Evolutionary conservation across 306 rosid genomes (phyloP).

Genomic region (Castanea sativa): DNA sequence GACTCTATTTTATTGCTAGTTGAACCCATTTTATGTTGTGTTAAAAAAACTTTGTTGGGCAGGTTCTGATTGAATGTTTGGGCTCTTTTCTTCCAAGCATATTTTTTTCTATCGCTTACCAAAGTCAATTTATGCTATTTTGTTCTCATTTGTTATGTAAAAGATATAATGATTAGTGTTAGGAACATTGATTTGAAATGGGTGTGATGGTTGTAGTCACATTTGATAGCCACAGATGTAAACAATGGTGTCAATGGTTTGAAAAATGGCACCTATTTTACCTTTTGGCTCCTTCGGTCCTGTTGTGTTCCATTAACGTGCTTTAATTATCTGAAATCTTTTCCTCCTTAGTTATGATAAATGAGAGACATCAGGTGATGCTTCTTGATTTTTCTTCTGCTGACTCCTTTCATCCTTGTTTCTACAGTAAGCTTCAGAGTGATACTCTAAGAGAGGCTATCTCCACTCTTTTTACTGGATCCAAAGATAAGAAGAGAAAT

Average conservation of each 20-base stretch:
- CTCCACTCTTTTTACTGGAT: conserved; percentile 40
- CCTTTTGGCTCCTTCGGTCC: too few species aligned
- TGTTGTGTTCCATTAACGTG: neutral
- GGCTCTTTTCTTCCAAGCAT: neutral
- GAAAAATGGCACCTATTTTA: too few species aligned
- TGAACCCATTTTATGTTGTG: neutral
- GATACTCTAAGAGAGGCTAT: conserved; percentile 74
- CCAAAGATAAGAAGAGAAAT: conserved; percentile 53
- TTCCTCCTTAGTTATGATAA: neutral
- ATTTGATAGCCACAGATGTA: neutral
- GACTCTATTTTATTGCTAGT: neutral
- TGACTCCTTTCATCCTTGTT: neutral
- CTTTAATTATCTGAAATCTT: neutral
- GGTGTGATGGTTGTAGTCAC: neutral
- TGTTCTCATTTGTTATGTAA: too few species aligned
- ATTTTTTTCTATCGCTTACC: neutral
- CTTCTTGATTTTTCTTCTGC: neutral
- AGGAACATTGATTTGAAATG: too few species aligned
- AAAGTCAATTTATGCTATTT: too few species aligned
- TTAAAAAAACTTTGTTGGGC: neutral
- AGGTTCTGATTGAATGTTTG: neutral
- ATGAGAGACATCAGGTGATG: neutral
- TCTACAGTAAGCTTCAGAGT: conserved; percentile 76
- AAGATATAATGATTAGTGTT: too few species aligned
- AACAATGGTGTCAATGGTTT: too few species aligned